Evolutionary conservation across 352 stramenopile genomes (phyloP), one percentile per base, ranked within the genome.

Genomic region (Pythium sukuiense): DNA sequence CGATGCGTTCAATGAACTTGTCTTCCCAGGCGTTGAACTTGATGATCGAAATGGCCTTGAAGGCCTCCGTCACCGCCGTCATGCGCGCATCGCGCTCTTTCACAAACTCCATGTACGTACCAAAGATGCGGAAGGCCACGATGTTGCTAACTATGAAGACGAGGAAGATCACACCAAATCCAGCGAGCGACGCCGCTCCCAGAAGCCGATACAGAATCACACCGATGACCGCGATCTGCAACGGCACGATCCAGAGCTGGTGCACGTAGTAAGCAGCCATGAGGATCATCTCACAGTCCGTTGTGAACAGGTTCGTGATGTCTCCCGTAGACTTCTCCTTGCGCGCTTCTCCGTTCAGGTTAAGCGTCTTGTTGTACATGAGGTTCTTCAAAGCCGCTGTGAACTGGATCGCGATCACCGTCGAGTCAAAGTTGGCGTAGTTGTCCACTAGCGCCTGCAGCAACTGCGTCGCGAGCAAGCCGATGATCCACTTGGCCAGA

Each of bases 21-120:
- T 80, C 59, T 61, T 70, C 95, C 89, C 88, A 98, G 2, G 89
- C 88, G 73, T 97, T 97, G 57, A 97, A 91, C 76, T 98, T 98
- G 78, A 98, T 86, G 61, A 97, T 92, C n/a, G 81, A 73, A 63
- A 98, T 97, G 5, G 77, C 69, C 46, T 75, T 86, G 60, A 90
- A 82, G 2, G 76, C 79, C 43, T 91, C 81, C 11, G 72, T 72
- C 3, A 91, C 67, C 18, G 61, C 52, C 54, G 85, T 79, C 65
- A 65, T 27, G 8, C 83, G 64, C 13, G 55, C 48, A 41, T 90
- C 79, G 46, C 81, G 77, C 29, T 33, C 26, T 3, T n/a, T 20
- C 20, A 68, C 58, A 7, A 59, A 59, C 12, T 50, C 56, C 18
- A 60, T 7, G 6, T 56, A 55, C 14, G 67, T 29, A 2, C 7